These are phyloP conservation scores for Naganishia liquefaciens DNA, from an alignment of 1,284 basidiomycete genomes.

Conservation along the genomic window DNA sequence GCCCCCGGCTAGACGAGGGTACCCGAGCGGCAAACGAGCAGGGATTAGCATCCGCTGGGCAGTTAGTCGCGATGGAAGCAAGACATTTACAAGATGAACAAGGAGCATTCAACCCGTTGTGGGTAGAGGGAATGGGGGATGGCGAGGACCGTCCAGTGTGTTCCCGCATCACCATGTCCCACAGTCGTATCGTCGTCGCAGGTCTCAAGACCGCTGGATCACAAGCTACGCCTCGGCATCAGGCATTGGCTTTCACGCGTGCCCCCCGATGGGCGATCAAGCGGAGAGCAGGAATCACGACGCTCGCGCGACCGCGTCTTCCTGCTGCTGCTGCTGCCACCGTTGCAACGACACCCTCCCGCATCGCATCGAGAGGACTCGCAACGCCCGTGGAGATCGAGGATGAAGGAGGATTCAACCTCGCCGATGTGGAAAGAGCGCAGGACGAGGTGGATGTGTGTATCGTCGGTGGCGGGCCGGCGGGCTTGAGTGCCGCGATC, in stretches of 20 bases:
- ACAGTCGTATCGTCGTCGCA: conserved; percentile 11
- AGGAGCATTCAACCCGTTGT: no score
- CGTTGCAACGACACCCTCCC: background rate
- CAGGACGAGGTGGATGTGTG: conserved; percentile 92
- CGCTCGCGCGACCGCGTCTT: conserved; percentile 1
- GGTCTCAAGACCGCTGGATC: conserved; percentile 2
- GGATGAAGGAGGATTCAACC: conserved; percentile 43
- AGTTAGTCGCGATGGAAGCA: conserved; percentile 22
- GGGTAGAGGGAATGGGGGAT: no score
- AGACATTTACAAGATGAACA: conserved; percentile 1
- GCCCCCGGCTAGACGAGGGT: conserved; percentile 18
- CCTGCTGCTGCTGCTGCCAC: background rate
- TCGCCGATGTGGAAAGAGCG: conserved; percentile 65
- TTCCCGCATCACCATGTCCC: background rate
- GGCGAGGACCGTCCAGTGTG: background rate
- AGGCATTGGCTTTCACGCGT: background rate
- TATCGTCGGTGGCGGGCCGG: conserved; percentile 94
- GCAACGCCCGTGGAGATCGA: conserved; percentile 27
- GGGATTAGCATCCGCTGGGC: conserved; percentile 8
- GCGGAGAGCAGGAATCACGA: conserved; percentile 17
- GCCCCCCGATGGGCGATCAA: conserved; percentile 10
- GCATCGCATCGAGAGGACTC: conserved; percentile 4
- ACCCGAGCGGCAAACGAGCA: background rate
- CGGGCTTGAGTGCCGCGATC: conserved; percentile 94
- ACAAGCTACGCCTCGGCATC: background rate